These are phyloP conservation scores for Arachnomyces sp. DNA, from an alignment of 2,329 filamentous ascomycete genomes.

Conservation along the genomic window DNA sequence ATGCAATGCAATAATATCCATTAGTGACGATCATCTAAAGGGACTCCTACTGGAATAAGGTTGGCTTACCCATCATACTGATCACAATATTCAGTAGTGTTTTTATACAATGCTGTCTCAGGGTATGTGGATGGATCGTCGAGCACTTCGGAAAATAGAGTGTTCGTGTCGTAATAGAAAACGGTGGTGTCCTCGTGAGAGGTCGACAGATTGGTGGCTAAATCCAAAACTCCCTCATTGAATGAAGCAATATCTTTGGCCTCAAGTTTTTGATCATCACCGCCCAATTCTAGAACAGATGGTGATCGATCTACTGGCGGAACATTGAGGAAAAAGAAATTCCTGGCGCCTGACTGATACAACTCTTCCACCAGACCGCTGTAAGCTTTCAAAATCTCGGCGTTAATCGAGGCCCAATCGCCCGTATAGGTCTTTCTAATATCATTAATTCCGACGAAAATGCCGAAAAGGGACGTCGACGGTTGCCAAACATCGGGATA, in stretches of 20 bases:
- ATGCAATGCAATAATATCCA: too few relatives aligned
- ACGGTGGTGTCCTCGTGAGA: conserved; percentile 22
- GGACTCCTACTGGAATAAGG: conserved; percentile 9
- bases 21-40: background rate
- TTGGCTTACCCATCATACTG: conserved; percentile 26
- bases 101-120: conserved; percentile 35
- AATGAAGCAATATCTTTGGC: conserved; percentile 29
- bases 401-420: conserved; percentile 13
- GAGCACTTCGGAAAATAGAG: conserved; percentile 32
- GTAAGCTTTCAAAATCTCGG: conserved; percentile 34
- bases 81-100: conserved; percentile 35
- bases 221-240: conserved; percentile 29
- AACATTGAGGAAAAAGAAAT: conserved; percentile 50
- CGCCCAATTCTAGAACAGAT: conserved; percentile 3
- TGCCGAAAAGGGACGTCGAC: conserved; percentile 1
- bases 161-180: conserved; percentile 36
- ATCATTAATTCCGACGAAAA: conserved; percentile 4
- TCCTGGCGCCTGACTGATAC: conserved; percentile 44
- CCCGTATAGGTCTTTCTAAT: conserved; percentile 15
- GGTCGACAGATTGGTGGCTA: conserved; percentile 26
- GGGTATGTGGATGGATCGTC: conserved; percentile 29
- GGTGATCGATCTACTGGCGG: conserved; percentile 32
- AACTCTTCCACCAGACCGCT: conserved; percentile 37
- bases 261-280: conserved; percentile 8
- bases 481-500: background rate